A percentile compares a stretch with the other conserved stretches of the same genome.
Evolutionary conservation across 108 stramenopile species (phyloP).

Genomic region (Heterococcus sp.): DNA sequence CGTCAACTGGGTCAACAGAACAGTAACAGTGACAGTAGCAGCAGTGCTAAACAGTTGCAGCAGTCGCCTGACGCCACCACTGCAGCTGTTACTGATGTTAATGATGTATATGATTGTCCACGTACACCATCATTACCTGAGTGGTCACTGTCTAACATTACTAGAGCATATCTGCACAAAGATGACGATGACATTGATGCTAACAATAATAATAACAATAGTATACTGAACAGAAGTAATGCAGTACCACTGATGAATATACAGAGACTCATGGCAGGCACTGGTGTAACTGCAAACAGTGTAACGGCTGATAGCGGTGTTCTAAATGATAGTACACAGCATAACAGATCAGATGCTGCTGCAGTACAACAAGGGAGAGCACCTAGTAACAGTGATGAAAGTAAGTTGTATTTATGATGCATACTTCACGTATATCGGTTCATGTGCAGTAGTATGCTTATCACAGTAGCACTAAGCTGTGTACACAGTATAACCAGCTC

Average conservation of each 20-base stretch:
- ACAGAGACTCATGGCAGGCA: no score
- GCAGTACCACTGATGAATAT: no score
- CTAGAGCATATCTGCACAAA: neutral
- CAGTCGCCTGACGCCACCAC: neutral
- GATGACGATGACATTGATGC: neutral
- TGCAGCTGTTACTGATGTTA: neutral
- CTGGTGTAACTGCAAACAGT: neutral
- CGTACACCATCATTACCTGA: neutral
- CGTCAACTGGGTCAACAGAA: no score
- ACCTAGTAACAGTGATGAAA: no score
- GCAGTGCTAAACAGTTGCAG: neutral
- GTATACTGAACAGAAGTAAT: no score
- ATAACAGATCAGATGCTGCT: neutral
- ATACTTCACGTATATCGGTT: conserved; percentile 78
- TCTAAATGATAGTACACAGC: neutral
- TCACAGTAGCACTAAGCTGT: no score
- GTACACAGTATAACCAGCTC: no score
- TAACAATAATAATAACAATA: no score
- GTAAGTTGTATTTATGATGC: no score
- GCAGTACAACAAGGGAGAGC: no score
- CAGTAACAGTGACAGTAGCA: neutral
- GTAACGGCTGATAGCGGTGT: neutral
- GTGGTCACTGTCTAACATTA: neutral
- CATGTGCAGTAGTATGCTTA: no score
- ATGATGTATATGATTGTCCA: neutral